Conservation (phyloP, 306 rosid species). For the Spatholobus suberectus region DNA sequence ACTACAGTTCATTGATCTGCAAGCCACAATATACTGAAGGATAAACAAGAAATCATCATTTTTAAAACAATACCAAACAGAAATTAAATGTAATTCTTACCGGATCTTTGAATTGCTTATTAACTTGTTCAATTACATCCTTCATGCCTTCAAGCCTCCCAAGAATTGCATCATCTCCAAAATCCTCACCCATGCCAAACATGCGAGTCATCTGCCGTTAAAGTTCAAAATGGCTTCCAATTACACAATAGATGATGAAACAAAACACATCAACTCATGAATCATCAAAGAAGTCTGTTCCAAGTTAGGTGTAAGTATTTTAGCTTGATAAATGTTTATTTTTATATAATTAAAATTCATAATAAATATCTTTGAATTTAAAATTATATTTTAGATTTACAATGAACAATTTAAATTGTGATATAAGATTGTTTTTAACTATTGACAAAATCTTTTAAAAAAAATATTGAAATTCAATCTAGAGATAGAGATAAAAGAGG, state of each 20-base stretch:
- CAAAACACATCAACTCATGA: conserved; percentile 2
- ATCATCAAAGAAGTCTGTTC: conserved; percentile 27
- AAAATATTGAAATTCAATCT: no score
- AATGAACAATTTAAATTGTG: neutral
- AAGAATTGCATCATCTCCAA: conserved; percentile 91
- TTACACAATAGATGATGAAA: conserved; percentile 25
- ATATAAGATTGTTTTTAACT: no score
- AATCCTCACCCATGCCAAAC: conserved; percentile 94
- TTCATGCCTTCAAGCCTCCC: conserved; percentile 98
- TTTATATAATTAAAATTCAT: neutral
- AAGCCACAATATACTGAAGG: neutral
- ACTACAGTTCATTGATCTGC: neutral
- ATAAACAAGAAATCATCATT: conserved; percentile 17
- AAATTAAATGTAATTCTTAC: conserved; percentile 55
- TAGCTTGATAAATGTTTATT: neutral
- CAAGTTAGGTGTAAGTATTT: conserved; percentile 2
- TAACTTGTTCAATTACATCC: conserved; percentile 95
- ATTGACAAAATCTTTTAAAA: no score
- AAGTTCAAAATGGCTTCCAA: conserved; percentile 8
- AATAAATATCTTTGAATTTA: neutral
- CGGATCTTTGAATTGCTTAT: conserved; percentile 93
- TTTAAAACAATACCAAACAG: conserved; percentile 28
- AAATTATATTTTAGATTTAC: neutral
- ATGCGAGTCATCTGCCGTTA: conserved; percentile 79
- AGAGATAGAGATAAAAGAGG: no score